Percentiles rank a stretch among this genome's conserved stretches.
These are phyloP conservation scores for Barnettozyma vustinii DNA, from an alignment of 805 yeast species.

Conservation along the genomic window DNA sequence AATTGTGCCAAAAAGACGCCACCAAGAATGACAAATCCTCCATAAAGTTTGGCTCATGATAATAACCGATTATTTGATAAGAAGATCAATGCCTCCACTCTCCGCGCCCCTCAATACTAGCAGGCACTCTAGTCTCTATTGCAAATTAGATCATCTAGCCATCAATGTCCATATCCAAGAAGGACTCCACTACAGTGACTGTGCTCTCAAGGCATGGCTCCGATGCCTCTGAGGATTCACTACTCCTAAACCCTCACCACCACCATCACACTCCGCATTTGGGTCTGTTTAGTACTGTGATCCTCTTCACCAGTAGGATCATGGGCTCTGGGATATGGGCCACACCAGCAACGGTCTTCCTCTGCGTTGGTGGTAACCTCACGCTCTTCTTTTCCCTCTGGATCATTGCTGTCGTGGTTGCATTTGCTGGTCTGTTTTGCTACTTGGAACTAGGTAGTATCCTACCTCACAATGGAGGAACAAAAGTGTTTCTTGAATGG, in stretches of 20 bases:
- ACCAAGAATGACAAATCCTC: neutral
- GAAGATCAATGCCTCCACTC: neutral
- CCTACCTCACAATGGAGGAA: constrained; percentile 72
- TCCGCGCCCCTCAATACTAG: too few species aligned
- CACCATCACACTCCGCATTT: constrained; percentile 34
- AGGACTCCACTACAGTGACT: constrained; percentile 10
- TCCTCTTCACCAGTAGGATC: constrained; percentile 61
- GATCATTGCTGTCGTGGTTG: constrained; percentile 54
- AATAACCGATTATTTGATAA: too few species aligned
- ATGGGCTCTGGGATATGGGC: constrained; percentile 79
- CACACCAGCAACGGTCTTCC: constrained; percentile 59
- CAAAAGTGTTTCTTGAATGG: constrained; percentile 65
- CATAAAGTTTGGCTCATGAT: neutral
- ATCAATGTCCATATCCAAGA: constrained; percentile 2
- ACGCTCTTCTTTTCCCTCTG: constrained; percentile 56
- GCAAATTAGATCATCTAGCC: neutral
- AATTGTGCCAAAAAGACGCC: neutral
- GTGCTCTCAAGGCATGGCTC: constrained; percentile 18
- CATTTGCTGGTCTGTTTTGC: constrained; percentile 62
- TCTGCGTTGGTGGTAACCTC: constrained; percentile 63
- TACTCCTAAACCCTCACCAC: neutral
- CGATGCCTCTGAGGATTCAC: constrained; percentile 14
- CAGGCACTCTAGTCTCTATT: too few species aligned
- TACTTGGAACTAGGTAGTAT: constrained; percentile 67
- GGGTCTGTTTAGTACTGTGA: constrained; percentile 61